These are phyloP conservation scores for Phoma herbarum DNA, from an alignment of 2,329 filamentous ascomycete species.

Conservation along the genomic window DNA sequence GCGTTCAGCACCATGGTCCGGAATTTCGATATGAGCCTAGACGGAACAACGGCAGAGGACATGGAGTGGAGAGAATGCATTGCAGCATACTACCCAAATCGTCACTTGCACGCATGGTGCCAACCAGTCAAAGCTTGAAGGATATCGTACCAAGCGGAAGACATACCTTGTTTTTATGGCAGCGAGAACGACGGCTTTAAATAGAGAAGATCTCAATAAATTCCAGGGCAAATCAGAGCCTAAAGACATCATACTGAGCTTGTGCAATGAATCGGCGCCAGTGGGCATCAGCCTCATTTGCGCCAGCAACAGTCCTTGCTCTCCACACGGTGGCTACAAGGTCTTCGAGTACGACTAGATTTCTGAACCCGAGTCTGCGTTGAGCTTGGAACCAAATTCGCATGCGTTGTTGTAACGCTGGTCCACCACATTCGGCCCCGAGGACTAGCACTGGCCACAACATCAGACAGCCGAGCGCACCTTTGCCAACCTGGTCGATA, in stretches of 20 bases:
- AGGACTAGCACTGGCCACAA: slow-evolving; percentile 25
- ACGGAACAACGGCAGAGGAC: slow-evolving; percentile 4
- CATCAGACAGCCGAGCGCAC: slow-evolving; percentile 21
- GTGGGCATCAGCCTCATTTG: background rate
- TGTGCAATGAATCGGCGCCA: slow-evolving; percentile 20
- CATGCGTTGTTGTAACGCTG: slow-evolving; percentile 12
- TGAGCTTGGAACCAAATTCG: slow-evolving; percentile 19
- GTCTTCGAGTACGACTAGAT: slow-evolving; percentile 17
- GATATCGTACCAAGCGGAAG: background rate
- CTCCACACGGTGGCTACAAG: slow-evolving; percentile 19
- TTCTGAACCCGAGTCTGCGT: slow-evolving; percentile 21
- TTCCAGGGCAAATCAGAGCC: slow-evolving; percentile 2
- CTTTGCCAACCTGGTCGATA: slow-evolving; percentile 19
- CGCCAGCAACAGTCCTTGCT: background rate
- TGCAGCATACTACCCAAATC: slow-evolving; percentile 8
- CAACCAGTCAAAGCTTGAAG: background rate
- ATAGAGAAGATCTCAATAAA: background rate
- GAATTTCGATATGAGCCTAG: slow-evolving; percentile 2
- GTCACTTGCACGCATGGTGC: slow-evolving; percentile 12
- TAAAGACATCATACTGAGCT: slow-evolving; percentile 18
- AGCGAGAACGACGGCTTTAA: background rate
- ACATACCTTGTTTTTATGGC: background rate
- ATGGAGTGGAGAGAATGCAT: slow-evolving; percentile 10
- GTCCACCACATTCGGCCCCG: slow-evolving; percentile 16
- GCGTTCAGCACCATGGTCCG: slow-evolving; percentile 8